Evolutionary conservation across 352 stramenopile genomes (phyloP).

Genomic region (Globisporangium splendens): DNA sequence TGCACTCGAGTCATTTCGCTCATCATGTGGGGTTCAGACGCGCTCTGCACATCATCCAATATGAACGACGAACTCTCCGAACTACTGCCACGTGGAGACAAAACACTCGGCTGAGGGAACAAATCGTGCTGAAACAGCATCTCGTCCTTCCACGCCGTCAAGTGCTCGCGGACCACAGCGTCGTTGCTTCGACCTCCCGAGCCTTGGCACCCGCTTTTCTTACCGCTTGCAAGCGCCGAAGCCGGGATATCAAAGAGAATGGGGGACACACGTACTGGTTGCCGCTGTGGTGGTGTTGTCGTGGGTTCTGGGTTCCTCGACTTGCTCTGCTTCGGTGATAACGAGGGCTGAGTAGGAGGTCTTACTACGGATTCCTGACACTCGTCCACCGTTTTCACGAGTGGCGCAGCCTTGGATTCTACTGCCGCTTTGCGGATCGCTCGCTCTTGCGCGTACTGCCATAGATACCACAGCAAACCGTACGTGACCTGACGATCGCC

Average conservation of each 20-base stretch:
- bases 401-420: too few relatives aligned
- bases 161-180: background rate
- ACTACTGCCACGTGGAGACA: too few relatives aligned
- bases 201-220: background rate
- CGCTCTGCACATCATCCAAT: too few relatives aligned
- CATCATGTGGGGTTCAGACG: too few relatives aligned
- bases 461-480: slow-evolving; percentile 49
- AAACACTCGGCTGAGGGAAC: slow-evolving; percentile 9
- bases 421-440: slow-evolving; percentile 1
- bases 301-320: background rate
- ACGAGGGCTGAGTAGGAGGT: too few relatives aligned
- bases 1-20: too few relatives aligned
- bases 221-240: slow-evolving; percentile 15
- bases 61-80: too few relatives aligned
- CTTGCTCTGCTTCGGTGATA: background rate
- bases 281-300: background rate
- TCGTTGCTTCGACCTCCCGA: background rate
- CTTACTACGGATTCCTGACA: too few relatives aligned
- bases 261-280: slow-evolving; percentile 1
- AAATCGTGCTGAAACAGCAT: slow-evolving; percentile 9
- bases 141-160: background rate
- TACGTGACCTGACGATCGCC: slow-evolving; percentile 45
- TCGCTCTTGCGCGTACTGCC: slow-evolving; percentile 23
- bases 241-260: slow-evolving; percentile 22
- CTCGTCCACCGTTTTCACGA: too few relatives aligned